Evolutionary conservation across 768 basidiomycete genomes (phyloP).

Genomic region (Ramaria sp.): DNA sequence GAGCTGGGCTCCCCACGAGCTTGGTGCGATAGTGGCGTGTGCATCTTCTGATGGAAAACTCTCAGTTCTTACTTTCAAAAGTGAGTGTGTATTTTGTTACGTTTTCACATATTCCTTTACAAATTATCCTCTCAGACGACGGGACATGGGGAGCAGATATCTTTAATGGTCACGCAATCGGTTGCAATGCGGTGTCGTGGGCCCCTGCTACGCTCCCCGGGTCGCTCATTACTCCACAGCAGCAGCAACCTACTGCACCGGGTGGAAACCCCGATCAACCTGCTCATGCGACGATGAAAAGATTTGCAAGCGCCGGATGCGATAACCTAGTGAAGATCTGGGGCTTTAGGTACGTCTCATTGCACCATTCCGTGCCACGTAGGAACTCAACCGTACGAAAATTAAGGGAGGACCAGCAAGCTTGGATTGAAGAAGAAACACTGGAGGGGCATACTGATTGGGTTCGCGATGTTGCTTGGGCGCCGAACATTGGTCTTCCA

Average conservation of each 20-base stretch:
- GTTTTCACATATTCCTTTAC: not conserved
- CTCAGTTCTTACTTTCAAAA: conserved; percentile 94
- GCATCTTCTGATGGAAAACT: conserved; percentile 96
- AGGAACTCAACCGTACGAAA: not conserved
- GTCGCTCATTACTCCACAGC: conserved; percentile 67
- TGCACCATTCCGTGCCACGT: not conserved
- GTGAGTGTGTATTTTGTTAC: conserved; percentile 32
- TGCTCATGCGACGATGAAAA: conserved; percentile 54
- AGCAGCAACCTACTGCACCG: conserved; percentile 31
- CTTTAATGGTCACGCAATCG: conserved; percentile 92
- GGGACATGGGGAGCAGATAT: conserved; percentile 94
- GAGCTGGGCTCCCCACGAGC: conserved; percentile 98
- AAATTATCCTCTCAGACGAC: conserved; percentile 50
- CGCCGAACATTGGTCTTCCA: conserved; percentile 91
- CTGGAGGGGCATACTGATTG: conserved; percentile 37
- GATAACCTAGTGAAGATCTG: conserved; percentile 58
- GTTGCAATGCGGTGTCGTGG: conserved; percentile 97
- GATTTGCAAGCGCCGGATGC: conserved; percentile 92
- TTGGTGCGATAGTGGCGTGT: conserved; percentile 93
- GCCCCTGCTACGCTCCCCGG: conserved; percentile 85
- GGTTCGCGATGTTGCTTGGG: conserved; percentile 55
- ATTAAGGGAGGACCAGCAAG: conserved; percentile 43
- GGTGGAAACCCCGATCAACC: conserved; percentile 24
- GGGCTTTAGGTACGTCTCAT: conserved; percentile 5
- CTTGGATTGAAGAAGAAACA: conserved; percentile 14